phyloP scores from a whole-genome alignment of 2,329 filamentous ascomycete genomes.

The Colletotrichum sp. region DNA sequence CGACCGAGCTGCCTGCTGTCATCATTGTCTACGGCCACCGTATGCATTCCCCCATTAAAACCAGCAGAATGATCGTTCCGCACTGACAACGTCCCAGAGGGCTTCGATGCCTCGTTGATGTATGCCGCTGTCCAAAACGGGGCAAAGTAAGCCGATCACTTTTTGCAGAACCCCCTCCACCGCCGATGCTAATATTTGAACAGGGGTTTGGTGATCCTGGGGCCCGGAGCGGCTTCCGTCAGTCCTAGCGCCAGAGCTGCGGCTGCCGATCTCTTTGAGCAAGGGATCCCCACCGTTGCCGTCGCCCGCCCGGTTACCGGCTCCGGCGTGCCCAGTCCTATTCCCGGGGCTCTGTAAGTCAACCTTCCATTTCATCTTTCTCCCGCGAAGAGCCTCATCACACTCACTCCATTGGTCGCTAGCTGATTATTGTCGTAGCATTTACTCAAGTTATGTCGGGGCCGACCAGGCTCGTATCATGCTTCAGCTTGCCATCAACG shows the following conservation, averaged over 20 bases:
- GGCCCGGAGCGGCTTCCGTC: constrained; percentile 32
- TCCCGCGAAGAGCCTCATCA: too few relatives aligned
- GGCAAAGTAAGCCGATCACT: constrained; percentile 26
- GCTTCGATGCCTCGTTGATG: constrained; percentile 34
- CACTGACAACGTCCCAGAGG: constrained; percentile 24
- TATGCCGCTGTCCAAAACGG: constrained; percentile 34
- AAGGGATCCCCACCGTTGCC: constrained; percentile 32
- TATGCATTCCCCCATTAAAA: constrained; percentile 14
- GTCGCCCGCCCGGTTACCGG: constrained; percentile 32
- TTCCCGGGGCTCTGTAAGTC: constrained; percentile 21
- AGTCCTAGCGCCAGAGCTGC: constrained; percentile 29
- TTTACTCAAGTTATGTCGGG: constrained; percentile 31
- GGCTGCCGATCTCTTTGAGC: constrained; percentile 27
- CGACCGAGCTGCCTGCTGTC: constrained; percentile 45
- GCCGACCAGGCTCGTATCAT: constrained; percentile 34
- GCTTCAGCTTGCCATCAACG: constrained; percentile 34
- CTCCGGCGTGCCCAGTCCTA: constrained; percentile 26
- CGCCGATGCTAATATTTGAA: neutral
- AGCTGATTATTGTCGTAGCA: constrained; percentile 4
- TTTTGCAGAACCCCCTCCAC: neutral
- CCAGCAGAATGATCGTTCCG: neutral
- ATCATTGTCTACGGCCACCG: constrained; percentile 52
- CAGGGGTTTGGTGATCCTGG: constrained; percentile 35
- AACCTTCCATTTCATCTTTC: fast-evolving
- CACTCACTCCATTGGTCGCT: too few relatives aligned